Conservation (phyloP, 768 basidiomycete species). For the Tremella fuciformis region DNA sequence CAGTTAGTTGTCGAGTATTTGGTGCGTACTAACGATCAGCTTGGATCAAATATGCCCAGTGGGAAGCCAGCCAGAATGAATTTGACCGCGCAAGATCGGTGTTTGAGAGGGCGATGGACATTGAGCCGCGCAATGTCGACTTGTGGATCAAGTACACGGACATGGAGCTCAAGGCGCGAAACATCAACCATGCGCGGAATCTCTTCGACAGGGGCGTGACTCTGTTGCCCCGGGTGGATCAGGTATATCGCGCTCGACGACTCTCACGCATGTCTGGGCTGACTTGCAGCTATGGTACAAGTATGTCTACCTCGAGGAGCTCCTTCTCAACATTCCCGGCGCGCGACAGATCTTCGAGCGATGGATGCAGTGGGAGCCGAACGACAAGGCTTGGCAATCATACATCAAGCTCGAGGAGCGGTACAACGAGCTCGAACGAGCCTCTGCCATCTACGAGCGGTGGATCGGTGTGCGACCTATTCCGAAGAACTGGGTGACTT, state of each 20-base stretch:
- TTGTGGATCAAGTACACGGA: conserved; percentile 87
- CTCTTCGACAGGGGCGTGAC: conserved; percentile 96
- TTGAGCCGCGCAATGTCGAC: conserved; percentile 82
- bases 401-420: conserved; percentile 97
- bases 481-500: conserved; percentile 65
- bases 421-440: conserved; percentile 85
- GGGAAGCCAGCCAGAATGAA: conserved; percentile 92
- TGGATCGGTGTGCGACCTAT: conserved; percentile 60
- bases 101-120: conserved; percentile 93
- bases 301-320: conserved; percentile 96
- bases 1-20: conserved; percentile 2
- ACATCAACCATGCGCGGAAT: conserved; percentile 95
- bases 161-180: conserved; percentile 96
- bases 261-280: background rate
- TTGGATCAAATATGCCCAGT: conserved; percentile 59
- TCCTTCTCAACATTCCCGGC: conserved; percentile 91
- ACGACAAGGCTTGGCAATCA: conserved; percentile 99
- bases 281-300: conserved; percentile 88
- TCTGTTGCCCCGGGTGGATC: conserved; percentile 86
- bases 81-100: conserved; percentile 91
- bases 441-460: conserved; percentile 81
- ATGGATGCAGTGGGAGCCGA: conserved; percentile 99
- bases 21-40: conserved; percentile 38
- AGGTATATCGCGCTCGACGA: conserved; percentile 18
- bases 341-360: conserved; percentile 97